phyloP scores from a whole-genome alignment of 768 basidiomycete genomes.

The Mycena metata region DNA sequence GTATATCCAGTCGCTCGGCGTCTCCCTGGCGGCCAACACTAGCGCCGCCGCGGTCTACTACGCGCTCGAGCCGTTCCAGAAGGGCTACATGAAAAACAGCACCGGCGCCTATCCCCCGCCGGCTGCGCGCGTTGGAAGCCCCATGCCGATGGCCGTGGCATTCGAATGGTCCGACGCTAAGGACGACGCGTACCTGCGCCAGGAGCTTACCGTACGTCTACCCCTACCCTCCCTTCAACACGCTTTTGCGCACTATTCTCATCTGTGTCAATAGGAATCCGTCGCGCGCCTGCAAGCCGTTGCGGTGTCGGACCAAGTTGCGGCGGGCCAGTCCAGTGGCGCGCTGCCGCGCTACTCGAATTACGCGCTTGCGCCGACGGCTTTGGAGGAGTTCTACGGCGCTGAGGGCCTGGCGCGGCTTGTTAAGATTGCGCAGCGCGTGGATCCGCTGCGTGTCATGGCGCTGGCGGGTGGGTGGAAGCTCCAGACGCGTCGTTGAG shows the following conservation, averaged over 20 bases:
- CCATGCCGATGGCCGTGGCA: no score
- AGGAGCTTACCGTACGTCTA: not conserved
- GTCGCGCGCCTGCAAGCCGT: no score
- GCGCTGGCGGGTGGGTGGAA: constrained; percentile 1
- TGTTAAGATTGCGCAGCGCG: not conserved
- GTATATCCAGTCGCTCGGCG: not conserved
- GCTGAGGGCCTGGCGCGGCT: not conserved
- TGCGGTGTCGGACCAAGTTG: not conserved
- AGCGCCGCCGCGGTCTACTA: not conserved
- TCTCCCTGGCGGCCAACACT: not conserved
- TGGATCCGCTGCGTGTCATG: not conserved
- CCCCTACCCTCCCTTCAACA: no score
- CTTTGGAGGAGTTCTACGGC: not conserved
- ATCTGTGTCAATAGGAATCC: no score
- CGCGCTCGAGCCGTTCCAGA: constrained; percentile 1
- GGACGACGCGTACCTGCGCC: not conserved
- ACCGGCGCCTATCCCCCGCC: not conserved
- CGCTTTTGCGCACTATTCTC: no score
- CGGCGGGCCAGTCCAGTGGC: not conserved
- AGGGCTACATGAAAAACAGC: not conserved
- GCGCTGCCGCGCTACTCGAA: constrained; percentile 6
- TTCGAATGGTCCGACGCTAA: not conserved
- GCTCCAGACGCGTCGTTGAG: not conserved
- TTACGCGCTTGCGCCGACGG: not conserved
- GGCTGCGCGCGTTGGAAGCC: not conserved